Conservation (phyloP, 352 stramenopile species). For the Phytopythium chamaehyphon region DNA sequence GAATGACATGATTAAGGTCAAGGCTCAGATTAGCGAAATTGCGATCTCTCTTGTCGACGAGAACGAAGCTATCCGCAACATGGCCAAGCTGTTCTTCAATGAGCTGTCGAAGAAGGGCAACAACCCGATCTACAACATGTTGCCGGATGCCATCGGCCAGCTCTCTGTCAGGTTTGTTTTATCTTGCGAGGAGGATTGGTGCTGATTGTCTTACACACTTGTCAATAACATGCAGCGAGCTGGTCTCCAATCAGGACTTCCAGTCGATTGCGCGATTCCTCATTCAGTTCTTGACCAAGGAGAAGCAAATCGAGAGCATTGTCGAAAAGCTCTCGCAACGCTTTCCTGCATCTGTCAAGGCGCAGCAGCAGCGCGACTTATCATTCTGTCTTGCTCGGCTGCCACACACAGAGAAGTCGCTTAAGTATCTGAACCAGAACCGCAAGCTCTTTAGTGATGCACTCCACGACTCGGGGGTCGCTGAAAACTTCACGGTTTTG, state of each 20-base stretch:
- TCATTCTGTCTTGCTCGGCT: conserved; percentile 94
- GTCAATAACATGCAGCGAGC: conserved; percentile 26
- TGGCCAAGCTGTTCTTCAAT: conserved; percentile 95
- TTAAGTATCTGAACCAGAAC: conserved; percentile 91
- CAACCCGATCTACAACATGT: conserved; percentile 99
- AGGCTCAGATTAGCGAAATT: conserved; percentile 94
- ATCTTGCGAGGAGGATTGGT: too few relatives aligned
- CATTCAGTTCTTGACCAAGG: conserved; percentile 97
- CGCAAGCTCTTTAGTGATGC: conserved; percentile 89
- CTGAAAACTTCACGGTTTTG: conserved; percentile 87
- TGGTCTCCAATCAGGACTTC: conserved; percentile 89
- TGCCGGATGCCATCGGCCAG: conserved; percentile 96
- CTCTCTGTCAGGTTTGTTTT: conserved; percentile 76
- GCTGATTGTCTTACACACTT: background rate
- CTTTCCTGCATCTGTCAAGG: conserved; percentile 80
- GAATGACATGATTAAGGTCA: conserved; percentile 99
- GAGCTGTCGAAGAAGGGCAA: conserved; percentile 95
- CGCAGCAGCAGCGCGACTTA: conserved; percentile 81
- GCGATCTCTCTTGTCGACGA: conserved; percentile 94
- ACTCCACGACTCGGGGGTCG: conserved; percentile 90
- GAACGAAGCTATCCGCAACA: conserved; percentile 90
- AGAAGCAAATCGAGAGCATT: conserved; percentile 87
- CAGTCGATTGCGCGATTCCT: conserved; percentile 95
- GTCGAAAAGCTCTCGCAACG: conserved; percentile 93
- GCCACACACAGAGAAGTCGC: conserved; percentile 92